Evolutionary conservation across 2,329 filamentous ascomycete species (phyloP), one percentile per base, ranked within the genome.

Genomic region (Penicillium occitanis): DNA sequence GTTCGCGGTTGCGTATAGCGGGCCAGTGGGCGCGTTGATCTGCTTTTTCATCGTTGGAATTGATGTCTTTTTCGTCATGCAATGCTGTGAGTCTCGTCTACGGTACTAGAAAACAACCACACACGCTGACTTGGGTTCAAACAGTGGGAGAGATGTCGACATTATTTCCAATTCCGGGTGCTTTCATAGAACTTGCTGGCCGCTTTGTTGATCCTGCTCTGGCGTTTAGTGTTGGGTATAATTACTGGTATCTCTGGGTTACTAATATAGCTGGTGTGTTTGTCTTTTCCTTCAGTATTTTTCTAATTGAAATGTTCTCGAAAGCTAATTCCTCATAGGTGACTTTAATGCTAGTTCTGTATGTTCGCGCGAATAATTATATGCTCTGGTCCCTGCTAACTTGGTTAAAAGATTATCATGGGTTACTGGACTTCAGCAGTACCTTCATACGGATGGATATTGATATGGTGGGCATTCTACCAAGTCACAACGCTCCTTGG

Each of bases 391-490:
- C 22, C 19, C 44, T 48, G n/a, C 44, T 48, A 48, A 48, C 44
- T 11, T 11, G n/a, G 10, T 13, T 22, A 19, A 22, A 22, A 48
- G 44, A 48, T 48, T 48, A 48, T 48, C 44, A 48, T 48, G 44
- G 44, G 44, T 48, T 48, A 76, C 53, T 80, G 78, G 77, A 74
- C 73, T 0, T 72, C 75, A 30, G 71, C 70, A 1, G 70, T 79
- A 2, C 78, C 78, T 0, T 69, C 71, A 3, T 80, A 75, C 42
- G 79, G 70, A 14, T 80, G 77, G 77, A 74, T 79, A 7, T 60
- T 80, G 28, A 72, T 80, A n/a, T 78, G 74, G 68, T 80, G 74
- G 75, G 74, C 70, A 3, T 70, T 78, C 17, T 80, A 77, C 63
- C 67, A 78, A 17, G 44, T 50, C 10, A 40, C 46, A 28, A 13